phyloP scores from a whole-genome alignment of 768 basidiomycete species.

The Boletus tomentosulus region DNA sequence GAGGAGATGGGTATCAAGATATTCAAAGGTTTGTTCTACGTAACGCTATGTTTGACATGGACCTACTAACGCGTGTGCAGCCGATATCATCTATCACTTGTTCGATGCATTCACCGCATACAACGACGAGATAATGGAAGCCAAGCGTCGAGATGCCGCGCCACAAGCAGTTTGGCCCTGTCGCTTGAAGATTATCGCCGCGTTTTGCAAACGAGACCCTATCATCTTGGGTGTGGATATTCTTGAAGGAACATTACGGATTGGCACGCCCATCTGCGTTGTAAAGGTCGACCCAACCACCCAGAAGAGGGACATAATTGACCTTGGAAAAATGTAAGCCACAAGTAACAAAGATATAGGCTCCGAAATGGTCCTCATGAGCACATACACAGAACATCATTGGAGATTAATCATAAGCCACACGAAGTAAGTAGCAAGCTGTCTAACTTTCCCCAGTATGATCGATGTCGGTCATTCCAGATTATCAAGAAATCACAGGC shows the following conservation, averaged over 20 bases:
- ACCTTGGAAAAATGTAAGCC: conserved; percentile 90
- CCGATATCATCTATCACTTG: conserved; percentile 97
- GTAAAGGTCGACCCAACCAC: conserved; percentile 87
- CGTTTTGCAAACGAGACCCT: conserved; percentile 94
- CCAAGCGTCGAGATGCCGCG: conserved; percentile 87
- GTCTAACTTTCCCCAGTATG: background rate
- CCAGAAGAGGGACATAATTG: conserved; percentile 85
- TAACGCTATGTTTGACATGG: background rate
- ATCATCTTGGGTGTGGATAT: conserved; percentile 98
- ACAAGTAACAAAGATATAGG: background rate
- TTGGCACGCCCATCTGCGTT: conserved; percentile 94
- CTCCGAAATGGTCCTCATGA: conserved; percentile 4
- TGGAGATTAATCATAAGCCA: conserved; percentile 96
- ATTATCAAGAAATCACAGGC: conserved; percentile 90
- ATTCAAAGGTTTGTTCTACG: conserved; percentile 75
- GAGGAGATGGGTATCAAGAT: conserved; percentile 92
- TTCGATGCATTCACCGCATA: conserved; percentile 96
- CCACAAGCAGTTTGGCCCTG: conserved; percentile 98
- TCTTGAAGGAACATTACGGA: conserved; percentile 82
- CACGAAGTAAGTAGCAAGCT: conserved; percentile 52
- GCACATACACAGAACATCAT: conserved; percentile 61
- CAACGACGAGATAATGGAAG: conserved; percentile 86
- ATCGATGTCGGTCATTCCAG: conserved; percentile 35
- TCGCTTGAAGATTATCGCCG: conserved; percentile 86
- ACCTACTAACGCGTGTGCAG: conserved; percentile 38